phyloP scores from a whole-genome alignment of 1,139 yeast genomes.

The Candida neerlandica region DNA sequence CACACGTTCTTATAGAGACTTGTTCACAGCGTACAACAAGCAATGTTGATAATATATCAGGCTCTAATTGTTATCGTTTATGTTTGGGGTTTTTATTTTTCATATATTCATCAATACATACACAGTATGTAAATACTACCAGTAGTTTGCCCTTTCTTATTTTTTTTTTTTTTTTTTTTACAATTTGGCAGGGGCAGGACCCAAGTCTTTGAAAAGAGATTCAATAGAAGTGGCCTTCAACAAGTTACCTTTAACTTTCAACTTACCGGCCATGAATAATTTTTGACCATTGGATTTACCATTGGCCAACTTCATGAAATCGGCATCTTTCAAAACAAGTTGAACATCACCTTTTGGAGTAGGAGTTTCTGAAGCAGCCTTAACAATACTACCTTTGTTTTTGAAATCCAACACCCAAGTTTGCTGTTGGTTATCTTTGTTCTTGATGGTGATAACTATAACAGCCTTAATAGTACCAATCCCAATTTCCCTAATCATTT shows the following conservation, averaged over 20 bases:
- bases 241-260: conserved; percentile 84
- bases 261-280: conserved; percentile 78
- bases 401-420: conserved; percentile 75
- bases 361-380: conserved; percentile 41
- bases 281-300: conserved; percentile 86
- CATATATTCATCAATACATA: no score
- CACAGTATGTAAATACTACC: no score
- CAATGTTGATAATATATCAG: no score
- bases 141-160: no score
- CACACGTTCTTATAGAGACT: no score
- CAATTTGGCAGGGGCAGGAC: conserved; percentile 30
- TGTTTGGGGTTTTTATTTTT: no score
- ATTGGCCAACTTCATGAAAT: conserved; percentile 65
- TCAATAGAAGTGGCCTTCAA: conserved; percentile 86
- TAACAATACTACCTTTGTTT: conserved; percentile 55
- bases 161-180: no score
- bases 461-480: conserved; percentile 57
- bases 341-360: conserved; percentile 66
- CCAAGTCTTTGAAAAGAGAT: conserved; percentile 66
- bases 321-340: conserved; percentile 62
- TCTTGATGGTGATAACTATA: conserved; percentile 68
- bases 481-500: conserved; percentile 42
- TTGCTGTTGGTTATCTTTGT: conserved; percentile 62
- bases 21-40: no score
- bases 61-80: no score